These are phyloP conservation scores for Daldinia sp. DNA, from an alignment of 2,329 filamentous ascomycete species.

Conservation along the genomic window DNA sequence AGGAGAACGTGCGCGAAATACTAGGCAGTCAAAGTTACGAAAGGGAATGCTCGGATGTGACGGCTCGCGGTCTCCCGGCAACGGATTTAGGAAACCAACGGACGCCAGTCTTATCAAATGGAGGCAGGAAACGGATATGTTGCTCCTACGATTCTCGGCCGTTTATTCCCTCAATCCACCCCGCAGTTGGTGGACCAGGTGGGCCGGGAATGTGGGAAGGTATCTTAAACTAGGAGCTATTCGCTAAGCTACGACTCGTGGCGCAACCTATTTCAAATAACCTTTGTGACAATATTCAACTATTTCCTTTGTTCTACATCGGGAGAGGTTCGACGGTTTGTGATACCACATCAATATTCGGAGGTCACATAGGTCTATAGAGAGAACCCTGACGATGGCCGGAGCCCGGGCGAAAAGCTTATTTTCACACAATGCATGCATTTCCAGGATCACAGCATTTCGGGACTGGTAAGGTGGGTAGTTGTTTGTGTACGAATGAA, in stretches of 20 bases:
- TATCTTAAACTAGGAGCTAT: slow-evolving; percentile 60
- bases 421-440: slow-evolving; percentile 51
- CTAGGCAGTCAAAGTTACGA: slow-evolving; percentile 52
- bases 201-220: slow-evolving; percentile 73
- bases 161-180: slow-evolving; percentile 57
- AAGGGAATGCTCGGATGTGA: slow-evolving; percentile 48
- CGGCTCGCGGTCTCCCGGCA: slow-evolving; percentile 51
- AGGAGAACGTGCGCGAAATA: slow-evolving; percentile 73
- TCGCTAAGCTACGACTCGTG: slow-evolving; percentile 34
- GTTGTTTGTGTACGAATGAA: slow-evolving; percentile 46
- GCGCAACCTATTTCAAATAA: slow-evolving; percentile 27
- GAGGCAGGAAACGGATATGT: slow-evolving; percentile 71
- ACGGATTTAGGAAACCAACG: slow-evolving; percentile 32
- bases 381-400: slow-evolving; percentile 48
- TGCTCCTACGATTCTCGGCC: slow-evolving; percentile 66
- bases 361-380: slow-evolving; percentile 47
- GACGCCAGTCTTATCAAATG: slow-evolving; percentile 49
- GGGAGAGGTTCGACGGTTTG: slow-evolving; percentile 39
- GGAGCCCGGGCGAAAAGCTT: slow-evolving; percentile 52
- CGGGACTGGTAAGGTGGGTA: slow-evolving; percentile 42
- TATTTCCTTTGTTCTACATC: slow-evolving; percentile 46
- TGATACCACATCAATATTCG: slow-evolving; percentile 47
- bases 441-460: slow-evolving; percentile 51
- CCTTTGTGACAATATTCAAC: slow-evolving; percentile 45
- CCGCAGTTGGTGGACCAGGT: slow-evolving; percentile 58